These are phyloP conservation scores for Brassica rapa DNA, from an alignment of 345 rosid genomes.

Conservation along the genomic window DNA sequence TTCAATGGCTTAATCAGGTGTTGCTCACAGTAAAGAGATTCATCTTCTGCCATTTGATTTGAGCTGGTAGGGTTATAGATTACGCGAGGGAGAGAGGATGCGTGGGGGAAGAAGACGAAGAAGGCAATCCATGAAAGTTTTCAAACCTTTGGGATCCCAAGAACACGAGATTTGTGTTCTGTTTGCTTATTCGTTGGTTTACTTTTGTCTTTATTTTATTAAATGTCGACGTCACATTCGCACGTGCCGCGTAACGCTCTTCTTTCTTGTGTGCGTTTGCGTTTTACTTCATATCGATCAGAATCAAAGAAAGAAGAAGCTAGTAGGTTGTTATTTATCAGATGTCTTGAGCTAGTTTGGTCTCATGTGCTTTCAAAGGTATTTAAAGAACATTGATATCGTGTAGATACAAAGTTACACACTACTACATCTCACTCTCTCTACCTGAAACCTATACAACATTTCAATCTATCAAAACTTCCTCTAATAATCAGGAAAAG, in stretches of 20 bases:
- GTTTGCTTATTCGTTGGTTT: background rate
- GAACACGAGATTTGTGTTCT: background rate
- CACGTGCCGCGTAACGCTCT: constrained; percentile 9
- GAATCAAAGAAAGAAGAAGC: background rate
- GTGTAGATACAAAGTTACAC: background rate
- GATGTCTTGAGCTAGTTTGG: background rate
- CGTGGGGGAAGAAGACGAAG: constrained; percentile 6
- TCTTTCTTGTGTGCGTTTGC: background rate
- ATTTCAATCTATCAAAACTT: background rate
- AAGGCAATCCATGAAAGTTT: constrained; percentile 9
- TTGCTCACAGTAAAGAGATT: background rate
- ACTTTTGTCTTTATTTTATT: background rate
- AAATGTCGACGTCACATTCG: background rate
- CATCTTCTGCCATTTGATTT: constrained; percentile 30
- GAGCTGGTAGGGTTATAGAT: constrained; percentile 16
- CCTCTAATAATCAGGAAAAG: background rate
- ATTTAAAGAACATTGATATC: background rate
- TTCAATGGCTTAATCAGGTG: background rate
- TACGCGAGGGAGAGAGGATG: background rate
- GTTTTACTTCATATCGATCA: background rate
- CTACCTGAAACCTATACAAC: background rate
- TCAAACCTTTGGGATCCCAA: constrained; percentile 22
- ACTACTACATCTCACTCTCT: background rate
- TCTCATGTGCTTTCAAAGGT: background rate
- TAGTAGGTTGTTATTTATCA: background rate